Evolutionary conservation across 176 grass and related monocot genomes (phyloP).

Genomic region (Carex littledalei): DNA sequence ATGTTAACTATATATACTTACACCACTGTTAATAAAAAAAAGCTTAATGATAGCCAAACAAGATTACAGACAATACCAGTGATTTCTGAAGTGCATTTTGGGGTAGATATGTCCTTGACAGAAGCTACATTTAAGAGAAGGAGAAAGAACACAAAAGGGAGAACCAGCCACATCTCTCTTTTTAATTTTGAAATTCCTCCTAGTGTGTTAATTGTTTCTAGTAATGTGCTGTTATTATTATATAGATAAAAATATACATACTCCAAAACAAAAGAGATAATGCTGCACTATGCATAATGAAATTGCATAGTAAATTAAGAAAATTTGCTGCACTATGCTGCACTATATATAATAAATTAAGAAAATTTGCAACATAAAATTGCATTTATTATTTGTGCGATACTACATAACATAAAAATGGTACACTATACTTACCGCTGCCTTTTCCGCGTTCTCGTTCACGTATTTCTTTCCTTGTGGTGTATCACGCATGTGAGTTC

Average conservation of each 20-base stretch:
- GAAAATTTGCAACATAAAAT: too few species aligned
- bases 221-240: not conserved
- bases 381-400: too few species aligned
- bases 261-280: not conserved
- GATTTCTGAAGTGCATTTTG: constrained; percentile 36
- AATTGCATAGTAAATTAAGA: too few species aligned
- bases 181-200: too few species aligned
- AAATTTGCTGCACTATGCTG: too few species aligned
- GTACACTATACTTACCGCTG: too few species aligned
- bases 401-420: too few species aligned
- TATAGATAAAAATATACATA: not conserved
- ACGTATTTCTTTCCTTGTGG: too few species aligned
- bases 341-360: too few species aligned
- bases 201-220: not conserved
- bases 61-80: constrained; percentile 22
- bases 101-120: constrained; percentile 18
- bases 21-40: too few species aligned
- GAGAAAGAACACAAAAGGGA: constrained; percentile 28
- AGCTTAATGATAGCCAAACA: not conserved
- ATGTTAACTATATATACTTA: not conserved
- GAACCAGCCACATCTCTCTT: not conserved
- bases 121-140: constrained; percentile 28
- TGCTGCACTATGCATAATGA: not conserved
- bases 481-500: too few species aligned
- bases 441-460: too few species aligned